Evolutionary conservation across 208 protist species (phyloP), one percentile per base, ranked within the genome.

Genomic region (Leishmania braziliensis): DNA sequence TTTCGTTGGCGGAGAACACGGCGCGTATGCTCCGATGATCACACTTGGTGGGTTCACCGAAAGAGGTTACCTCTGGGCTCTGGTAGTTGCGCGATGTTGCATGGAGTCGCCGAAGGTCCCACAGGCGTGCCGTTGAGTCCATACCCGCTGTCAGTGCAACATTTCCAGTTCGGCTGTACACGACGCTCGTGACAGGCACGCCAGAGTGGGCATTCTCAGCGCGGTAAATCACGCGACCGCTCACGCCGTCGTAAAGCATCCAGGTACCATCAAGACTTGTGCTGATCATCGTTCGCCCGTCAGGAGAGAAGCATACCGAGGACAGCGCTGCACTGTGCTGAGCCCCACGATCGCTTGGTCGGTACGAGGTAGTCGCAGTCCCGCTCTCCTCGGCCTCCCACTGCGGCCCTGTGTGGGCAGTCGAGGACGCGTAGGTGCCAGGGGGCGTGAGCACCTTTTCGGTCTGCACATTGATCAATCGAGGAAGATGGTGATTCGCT

Each of bases 141-240:
- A 95, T 97, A 51, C 95, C 95, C 43, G 88, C 88, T 26, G 93
- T 97, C 69, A 98, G 86, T 58, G 96, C 73, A 26, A 95, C 74
- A 69, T 96, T 93, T 50, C 93, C 93, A 10, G 88, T 95, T 39
- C 92, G 90, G 84, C 92, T 96, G 85, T 94, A 98, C 12, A 60
- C 77, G 23, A 91, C 92, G 60, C 92, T 96, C 54, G 95, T 98
- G 18, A 98, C 92, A 0, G 93, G 85, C 26, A 96, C 93, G 36
- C 80, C 82, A 9, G 88, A 91, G 76, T 98, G 95, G 2, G 91
- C 94, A 77, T 89, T 88, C 60, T 86, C 84, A n/a, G 88, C 79
- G 12, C 82, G 85, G 74, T 90, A 85, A 18, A 95, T 85, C 20
- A 88, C 83, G 46, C 90, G 90, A 33, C 94, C 92, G 70, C 89